Evolutionary conservation across 768 basidiomycete species (phyloP).

Genomic region (Lentinula sp.): DNA sequence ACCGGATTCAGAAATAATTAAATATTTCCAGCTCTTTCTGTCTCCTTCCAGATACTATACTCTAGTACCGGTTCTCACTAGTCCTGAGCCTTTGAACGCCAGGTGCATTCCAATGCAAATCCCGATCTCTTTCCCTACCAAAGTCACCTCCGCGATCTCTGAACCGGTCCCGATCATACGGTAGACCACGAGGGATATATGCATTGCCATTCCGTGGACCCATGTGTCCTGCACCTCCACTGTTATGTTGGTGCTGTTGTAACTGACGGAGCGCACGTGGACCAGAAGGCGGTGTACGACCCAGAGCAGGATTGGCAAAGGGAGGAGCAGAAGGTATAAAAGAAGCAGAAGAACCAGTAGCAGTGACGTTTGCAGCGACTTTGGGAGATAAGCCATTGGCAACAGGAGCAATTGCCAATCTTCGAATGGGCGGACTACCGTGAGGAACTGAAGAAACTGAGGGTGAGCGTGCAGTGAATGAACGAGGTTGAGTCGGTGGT

Average conservation of each 20-base stretch:
- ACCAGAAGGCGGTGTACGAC: constrained; percentile 3
- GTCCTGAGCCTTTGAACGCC: not conserved
- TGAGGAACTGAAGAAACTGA: not conserved
- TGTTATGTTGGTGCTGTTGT: not conserved
- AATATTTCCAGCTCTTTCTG: no score
- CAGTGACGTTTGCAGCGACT: not conserved
- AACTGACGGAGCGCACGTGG: constrained; percentile 3
- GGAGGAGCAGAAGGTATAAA: not conserved
- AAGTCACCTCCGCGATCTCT: not conserved
- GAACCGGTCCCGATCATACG: not conserved
- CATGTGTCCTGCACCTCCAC: not conserved
- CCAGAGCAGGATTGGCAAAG: not conserved
- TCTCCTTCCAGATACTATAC: no score
- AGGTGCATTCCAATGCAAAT: not conserved
- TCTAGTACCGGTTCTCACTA: no score
- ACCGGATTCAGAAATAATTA: no score
- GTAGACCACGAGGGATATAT: not conserved
- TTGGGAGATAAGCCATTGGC: not conserved
- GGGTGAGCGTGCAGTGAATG: not conserved
- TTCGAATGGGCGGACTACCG: not conserved
- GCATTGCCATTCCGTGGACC: not conserved
- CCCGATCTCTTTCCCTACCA: not conserved
- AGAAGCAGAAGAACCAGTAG: not conserved
- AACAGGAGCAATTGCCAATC: not conserved
- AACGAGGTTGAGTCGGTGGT: constrained; percentile 6